phyloP scores from a whole-genome alignment of 257 asterid species.

The Pogostemon cablin region DNA sequence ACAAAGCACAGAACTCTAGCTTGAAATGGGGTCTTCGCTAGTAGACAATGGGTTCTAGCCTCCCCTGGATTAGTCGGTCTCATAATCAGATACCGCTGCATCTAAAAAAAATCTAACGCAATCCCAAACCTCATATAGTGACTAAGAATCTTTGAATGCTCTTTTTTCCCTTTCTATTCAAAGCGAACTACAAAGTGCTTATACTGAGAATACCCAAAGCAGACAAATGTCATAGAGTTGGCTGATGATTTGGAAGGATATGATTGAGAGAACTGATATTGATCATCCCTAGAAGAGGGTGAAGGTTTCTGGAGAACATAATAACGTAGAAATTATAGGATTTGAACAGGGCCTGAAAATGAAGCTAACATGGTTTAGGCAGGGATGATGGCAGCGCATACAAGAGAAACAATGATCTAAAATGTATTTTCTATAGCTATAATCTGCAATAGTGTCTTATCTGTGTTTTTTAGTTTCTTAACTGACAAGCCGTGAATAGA shows the following conservation, averaged over 20 bases:
- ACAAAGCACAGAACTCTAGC: too few species aligned
- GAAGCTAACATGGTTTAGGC: neutral
- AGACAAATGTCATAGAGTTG: too few species aligned
- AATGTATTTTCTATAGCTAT: neutral
- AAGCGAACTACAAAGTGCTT: neutral
- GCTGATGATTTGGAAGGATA: neutral
- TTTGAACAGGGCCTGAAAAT: neutral
- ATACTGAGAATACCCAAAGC: neutral
- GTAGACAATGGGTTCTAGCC: too few species aligned
- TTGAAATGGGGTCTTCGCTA: too few species aligned
- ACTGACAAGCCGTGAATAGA: neutral
- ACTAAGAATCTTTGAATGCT: neutral
- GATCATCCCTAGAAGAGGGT: neutral
- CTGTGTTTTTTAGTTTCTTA: neutral
- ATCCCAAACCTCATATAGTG: neutral
- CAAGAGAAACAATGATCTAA: constrained; percentile 6
- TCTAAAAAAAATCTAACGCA: too few species aligned
- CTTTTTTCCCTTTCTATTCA: neutral
- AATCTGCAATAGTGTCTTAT: neutral
- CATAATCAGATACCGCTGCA: too few species aligned
- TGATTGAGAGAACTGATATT: neutral
- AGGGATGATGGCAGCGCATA: neutral
- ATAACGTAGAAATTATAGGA: neutral
- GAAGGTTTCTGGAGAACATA: neutral
- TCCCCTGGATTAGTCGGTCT: too few species aligned